Evolutionary conservation across 768 basidiomycete species (phyloP).

Genomic region (Goffeauzyma gilvescens): DNA sequence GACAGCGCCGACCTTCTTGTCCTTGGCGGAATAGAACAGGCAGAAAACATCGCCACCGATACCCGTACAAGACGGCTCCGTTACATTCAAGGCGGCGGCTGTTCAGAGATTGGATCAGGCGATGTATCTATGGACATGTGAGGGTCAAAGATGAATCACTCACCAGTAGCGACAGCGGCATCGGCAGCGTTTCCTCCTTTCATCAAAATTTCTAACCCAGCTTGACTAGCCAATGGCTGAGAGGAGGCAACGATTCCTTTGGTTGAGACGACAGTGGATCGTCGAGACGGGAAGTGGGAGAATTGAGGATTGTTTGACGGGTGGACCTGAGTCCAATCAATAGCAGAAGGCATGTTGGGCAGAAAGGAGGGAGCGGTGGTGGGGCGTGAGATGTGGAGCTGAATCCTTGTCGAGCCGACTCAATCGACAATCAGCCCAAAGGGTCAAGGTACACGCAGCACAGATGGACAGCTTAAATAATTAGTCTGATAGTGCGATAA

Average conservation of each 20-base stretch:
- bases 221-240: slow-evolving; percentile 78
- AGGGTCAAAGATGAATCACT: no score
- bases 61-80: slow-evolving; percentile 76
- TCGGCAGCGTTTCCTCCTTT: slow-evolving; percentile 94
- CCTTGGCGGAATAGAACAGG: slow-evolving; percentile 69
- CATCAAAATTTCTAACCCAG: slow-evolving; percentile 73
- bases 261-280: slow-evolving; percentile 67
- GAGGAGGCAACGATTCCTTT: slow-evolving; percentile 76
- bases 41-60: slow-evolving; percentile 43
- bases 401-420: no score
- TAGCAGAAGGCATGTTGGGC: slow-evolving; percentile 21
- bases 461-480: no score
- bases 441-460: no score
- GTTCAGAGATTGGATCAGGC: no score
- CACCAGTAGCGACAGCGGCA: slow-evolving; percentile 65
- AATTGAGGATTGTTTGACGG: slow-evolving; percentile 44
- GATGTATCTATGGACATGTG: no score
- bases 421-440: no score
- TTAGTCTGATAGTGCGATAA: no score
- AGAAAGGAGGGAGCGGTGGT: no score
- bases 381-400: no score
- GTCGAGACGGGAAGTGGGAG: slow-evolving; percentile 57
- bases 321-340: slow-evolving; percentile 48
- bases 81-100: slow-evolving; percentile 73
- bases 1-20: slow-evolving; percentile 63